Evolutionary conservation across 257 asterid genomes (phyloP).

Genomic region (Euphrasia confusa): DNA sequence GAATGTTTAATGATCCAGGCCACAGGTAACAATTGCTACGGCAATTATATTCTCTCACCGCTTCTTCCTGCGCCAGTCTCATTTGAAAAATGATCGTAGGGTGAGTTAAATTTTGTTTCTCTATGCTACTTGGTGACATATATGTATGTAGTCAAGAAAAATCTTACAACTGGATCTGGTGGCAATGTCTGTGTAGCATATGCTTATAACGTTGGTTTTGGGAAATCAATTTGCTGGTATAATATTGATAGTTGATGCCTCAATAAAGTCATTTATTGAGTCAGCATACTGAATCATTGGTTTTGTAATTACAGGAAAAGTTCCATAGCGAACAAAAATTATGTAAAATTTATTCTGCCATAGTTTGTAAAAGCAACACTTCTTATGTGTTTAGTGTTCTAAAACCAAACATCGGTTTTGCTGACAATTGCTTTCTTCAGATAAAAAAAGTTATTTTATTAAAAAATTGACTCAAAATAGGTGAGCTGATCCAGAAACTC

Average conservation of each 20-base stretch:
- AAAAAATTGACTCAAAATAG: neutral
- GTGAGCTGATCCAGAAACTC: neutral
- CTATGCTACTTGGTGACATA: neutral
- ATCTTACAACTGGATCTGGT: neutral
- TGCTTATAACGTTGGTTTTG: neutral
- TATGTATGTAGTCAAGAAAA: neutral
- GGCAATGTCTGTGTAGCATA: neutral
- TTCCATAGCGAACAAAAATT: neutral
- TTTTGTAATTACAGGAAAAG: neutral
- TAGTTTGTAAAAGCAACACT: neutral
- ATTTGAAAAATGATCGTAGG: constrained; percentile 77
- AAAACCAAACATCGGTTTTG: neutral
- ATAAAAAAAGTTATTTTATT: neutral
- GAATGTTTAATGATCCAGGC: constrained; percentile 55
- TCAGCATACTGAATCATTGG: neutral
- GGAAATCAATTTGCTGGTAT: neutral
- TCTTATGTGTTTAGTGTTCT: neutral
- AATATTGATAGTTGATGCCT: neutral
- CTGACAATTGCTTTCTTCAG: neutral
- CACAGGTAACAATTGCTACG: constrained; percentile 95
- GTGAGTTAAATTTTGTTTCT: constrained; percentile 36
- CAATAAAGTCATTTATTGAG: neutral
- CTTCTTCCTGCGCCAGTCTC: constrained; percentile 90
- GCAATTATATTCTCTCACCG: constrained; percentile 96
- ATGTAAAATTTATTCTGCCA: neutral